Evolutionary conservation across 2,329 filamentous ascomycete genomes (phyloP).

Genomic region (Didymosphaeria variabile): DNA sequence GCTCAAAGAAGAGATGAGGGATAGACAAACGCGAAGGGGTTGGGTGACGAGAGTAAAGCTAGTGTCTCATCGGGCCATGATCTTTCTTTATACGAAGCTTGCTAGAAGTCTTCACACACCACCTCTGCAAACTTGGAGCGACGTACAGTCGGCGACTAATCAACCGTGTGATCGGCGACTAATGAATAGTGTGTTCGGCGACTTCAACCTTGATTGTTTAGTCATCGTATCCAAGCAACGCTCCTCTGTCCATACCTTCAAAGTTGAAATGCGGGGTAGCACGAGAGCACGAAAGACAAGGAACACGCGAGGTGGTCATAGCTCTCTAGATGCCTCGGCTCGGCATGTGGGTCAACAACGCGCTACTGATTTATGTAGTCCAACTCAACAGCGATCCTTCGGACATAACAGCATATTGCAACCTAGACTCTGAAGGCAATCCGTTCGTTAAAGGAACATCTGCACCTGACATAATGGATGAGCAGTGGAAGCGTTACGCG

Average conservation of each 20-base stretch:
- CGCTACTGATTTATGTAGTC: background rate
- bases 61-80: background rate
- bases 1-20: background rate
- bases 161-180: background rate
- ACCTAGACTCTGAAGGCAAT: background rate
- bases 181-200: background rate
- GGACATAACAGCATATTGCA: background rate
- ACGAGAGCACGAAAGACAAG: constrained; percentile 4
- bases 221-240: background rate
- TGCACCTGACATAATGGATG: constrained; percentile 9
- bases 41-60: background rate
- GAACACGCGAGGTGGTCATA: constrained; percentile 14
- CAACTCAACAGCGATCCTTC: background rate
- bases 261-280: constrained; percentile 12
- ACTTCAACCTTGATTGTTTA: background rate
- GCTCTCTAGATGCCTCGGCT: constrained; percentile 2
- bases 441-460: background rate
- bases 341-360: background rate
- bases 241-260: background rate
- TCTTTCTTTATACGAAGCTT: background rate
- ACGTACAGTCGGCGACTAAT: background rate
- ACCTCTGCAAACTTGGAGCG: background rate
- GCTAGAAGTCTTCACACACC: background rate
- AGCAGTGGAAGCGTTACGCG: constrained; percentile 37
- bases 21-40: background rate